phyloP scores from a whole-genome alignment of 768 basidiomycete species.

The Chalciporus sphaerocephalus region DNA sequence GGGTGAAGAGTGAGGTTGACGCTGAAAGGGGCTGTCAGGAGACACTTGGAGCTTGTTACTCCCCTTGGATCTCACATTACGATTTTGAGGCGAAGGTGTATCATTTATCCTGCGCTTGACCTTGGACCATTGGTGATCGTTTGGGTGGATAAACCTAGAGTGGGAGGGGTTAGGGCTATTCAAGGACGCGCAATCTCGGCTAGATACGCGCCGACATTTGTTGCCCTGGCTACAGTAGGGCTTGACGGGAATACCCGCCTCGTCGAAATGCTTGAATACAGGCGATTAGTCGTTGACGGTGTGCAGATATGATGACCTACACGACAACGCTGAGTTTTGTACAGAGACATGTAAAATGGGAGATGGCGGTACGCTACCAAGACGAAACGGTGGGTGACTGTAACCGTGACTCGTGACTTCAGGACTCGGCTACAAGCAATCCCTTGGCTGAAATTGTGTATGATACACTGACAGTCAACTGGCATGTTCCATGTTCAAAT shows the following conservation, averaged over 20 bases:
- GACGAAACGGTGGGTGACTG: slow-evolving; percentile 13
- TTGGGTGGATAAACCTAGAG: slow-evolving; percentile 47
- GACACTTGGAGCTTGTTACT: slow-evolving; percentile 20
- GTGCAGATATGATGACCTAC: slow-evolving; percentile 29
- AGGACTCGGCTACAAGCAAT: too few relatives aligned
- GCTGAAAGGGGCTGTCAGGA: slow-evolving; percentile 17
- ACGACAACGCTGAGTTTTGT: slow-evolving; percentile 47
- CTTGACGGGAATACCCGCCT: slow-evolving; percentile 38
- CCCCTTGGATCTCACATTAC: slow-evolving; percentile 22
- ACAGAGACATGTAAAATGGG: slow-evolving; percentile 36
- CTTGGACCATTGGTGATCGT: slow-evolving; percentile 40
- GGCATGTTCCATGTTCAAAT: too few relatives aligned
- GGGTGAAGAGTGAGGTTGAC: slow-evolving; percentile 32
- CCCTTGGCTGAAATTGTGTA: too few relatives aligned
- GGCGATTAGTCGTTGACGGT: slow-evolving; percentile 13
- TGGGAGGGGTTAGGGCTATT: slow-evolving; percentile 3
- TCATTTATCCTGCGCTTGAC: slow-evolving; percentile 17
- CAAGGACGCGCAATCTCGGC: slow-evolving; percentile 4
- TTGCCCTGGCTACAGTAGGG: slow-evolving; percentile 46
- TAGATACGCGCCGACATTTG: slow-evolving; percentile 43
- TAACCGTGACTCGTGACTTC: slow-evolving; percentile 24
- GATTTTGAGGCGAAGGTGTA: slow-evolving; percentile 19
- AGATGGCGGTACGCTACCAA: slow-evolving; percentile 2
- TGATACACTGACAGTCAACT: too few relatives aligned
- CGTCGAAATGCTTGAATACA: slow-evolving; percentile 44